Evolutionary conservation across 2,329 filamentous ascomycete genomes (phyloP).

Genomic region (Dactylonectria macrodidyma): DNA sequence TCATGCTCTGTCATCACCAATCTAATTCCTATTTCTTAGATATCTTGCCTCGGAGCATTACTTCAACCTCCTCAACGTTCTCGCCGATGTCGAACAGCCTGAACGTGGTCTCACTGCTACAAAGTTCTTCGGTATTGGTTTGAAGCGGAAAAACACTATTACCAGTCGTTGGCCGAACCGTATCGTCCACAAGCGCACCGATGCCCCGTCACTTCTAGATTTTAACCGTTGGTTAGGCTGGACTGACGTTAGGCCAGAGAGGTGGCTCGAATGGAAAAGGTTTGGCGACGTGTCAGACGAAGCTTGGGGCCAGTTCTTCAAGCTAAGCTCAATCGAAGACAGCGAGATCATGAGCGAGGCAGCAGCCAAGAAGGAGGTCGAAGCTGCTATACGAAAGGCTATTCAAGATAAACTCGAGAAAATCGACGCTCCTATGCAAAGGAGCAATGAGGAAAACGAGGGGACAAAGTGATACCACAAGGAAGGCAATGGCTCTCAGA

Average conservation of each 20-base stretch:
- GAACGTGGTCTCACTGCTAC: slow-evolving; percentile 25
- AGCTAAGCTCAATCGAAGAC: slow-evolving; percentile 6
- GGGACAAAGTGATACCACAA: background rate
- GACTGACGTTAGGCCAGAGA: slow-evolving; percentile 36
- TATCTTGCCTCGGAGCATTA: slow-evolving; percentile 22
- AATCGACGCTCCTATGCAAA: background rate
- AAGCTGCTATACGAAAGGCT: background rate
- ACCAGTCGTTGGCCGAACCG: slow-evolving; percentile 43
- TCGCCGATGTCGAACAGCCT: background rate
- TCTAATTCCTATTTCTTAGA: slow-evolving; percentile 4
- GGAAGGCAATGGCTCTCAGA: background rate
- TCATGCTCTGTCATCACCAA: background rate
- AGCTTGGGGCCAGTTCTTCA: slow-evolving; percentile 3
- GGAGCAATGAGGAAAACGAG: slow-evolving; percentile 17
- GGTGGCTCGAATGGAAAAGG: slow-evolving; percentile 50
- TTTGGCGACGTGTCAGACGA: slow-evolving; percentile 21
- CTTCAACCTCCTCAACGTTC: slow-evolving; percentile 14
- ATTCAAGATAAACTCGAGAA: background rate
- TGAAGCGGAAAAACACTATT: slow-evolving; percentile 41
- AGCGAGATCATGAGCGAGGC: background rate
- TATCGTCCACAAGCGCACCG: slow-evolving; percentile 30
- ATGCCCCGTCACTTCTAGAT: slow-evolving; percentile 29
- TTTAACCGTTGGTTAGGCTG: slow-evolving; percentile 45
- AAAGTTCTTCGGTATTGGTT: slow-evolving; percentile 37
- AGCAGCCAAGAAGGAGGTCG: background rate